A percentile compares a stretch with the other conserved stretches of the same genome.
These are phyloP conservation scores for Canavalia gladiata DNA, from an alignment of 306 rosid genomes.

Conservation along the genomic window DNA sequence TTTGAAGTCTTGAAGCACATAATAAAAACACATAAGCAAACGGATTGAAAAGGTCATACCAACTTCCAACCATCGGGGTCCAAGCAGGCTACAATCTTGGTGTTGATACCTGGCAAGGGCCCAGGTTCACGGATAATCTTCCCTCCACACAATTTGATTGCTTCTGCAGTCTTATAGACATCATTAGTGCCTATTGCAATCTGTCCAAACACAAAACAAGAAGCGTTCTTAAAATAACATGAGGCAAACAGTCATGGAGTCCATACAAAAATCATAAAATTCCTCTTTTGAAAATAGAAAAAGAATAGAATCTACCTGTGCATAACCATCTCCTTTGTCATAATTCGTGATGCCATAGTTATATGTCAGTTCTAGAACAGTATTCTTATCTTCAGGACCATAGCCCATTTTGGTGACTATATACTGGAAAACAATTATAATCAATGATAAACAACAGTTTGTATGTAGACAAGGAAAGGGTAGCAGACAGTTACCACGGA, in stretches of 20 bases:
- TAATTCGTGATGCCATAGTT: slow-evolving; percentile 89
- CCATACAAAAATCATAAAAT: slow-evolving; percentile 4
- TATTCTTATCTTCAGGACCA: slow-evolving; percentile 86
- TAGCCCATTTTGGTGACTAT: slow-evolving; percentile 76
- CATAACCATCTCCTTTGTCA: slow-evolving; percentile 88
- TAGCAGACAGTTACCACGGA: slow-evolving; percentile 19
- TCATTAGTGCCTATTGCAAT: slow-evolving; percentile 92
- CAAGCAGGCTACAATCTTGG: slow-evolving; percentile 93
- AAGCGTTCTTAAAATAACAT: slow-evolving; percentile 25
- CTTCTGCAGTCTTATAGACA: slow-evolving; percentile 91
- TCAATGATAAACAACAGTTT: neutral
- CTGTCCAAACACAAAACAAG: slow-evolving; percentile 59
- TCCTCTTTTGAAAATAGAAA: slow-evolving; percentile 23
- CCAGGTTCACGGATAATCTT: slow-evolving; percentile 92
- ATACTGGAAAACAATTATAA: slow-evolving; percentile 57
- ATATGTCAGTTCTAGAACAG: slow-evolving; percentile 86
- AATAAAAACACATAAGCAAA: slow-evolving; percentile 33
- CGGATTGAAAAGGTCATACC: slow-evolving; percentile 58
- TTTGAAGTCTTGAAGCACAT: slow-evolving; percentile 17
- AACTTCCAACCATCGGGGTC: slow-evolving; percentile 97
- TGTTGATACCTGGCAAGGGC: slow-evolving; percentile 88
- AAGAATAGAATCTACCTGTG: slow-evolving; percentile 64
- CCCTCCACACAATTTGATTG: slow-evolving; percentile 77
- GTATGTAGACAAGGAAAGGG: slow-evolving; percentile 22
- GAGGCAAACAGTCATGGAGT: neutral